phyloP scores from a whole-genome alignment of 2,329 filamentous ascomycete species.

The Davidsoniella neocaledoniae region DNA sequence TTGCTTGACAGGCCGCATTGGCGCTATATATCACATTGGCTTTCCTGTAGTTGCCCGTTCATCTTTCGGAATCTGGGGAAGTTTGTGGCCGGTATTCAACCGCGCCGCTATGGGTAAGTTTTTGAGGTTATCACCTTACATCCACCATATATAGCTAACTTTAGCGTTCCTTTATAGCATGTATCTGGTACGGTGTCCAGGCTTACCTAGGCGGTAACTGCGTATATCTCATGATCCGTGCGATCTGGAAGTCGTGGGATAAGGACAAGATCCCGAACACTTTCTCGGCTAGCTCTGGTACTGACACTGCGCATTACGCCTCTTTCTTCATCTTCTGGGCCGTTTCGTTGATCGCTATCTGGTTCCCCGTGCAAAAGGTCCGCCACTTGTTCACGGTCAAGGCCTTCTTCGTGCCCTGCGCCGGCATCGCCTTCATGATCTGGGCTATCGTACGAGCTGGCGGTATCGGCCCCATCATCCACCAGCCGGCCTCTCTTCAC shows the following conservation, averaged over 20 bases:
- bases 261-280: constrained; percentile 45
- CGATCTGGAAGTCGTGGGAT: constrained; percentile 61
- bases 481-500: constrained; percentile 42
- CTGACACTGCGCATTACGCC: constrained; percentile 56
- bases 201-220: constrained; percentile 72
- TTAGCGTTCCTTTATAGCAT: constrained; percentile 28
- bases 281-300: constrained; percentile 48
- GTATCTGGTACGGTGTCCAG: constrained; percentile 79
- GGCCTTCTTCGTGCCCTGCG: constrained; percentile 64
- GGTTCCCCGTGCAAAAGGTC: constrained; percentile 78
- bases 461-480: constrained; percentile 68
- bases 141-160: neutral
- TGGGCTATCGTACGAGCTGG: constrained; percentile 73
- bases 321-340: constrained; percentile 84
- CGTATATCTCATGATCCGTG: constrained; percentile 73
- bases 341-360: constrained; percentile 63
- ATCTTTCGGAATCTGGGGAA: constrained; percentile 80
- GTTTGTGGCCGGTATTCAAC: constrained; percentile 77
- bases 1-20: constrained; percentile 63
- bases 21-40: constrained; percentile 73
- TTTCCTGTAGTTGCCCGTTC: constrained; percentile 68
- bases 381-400: constrained; percentile 86
- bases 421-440: constrained; percentile 73
- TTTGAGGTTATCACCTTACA: neutral
- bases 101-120: constrained; percentile 55